Base-by-base conservation (phyloP, 768 basidiomycete species). In the Megacollybia marginata region DNA sequence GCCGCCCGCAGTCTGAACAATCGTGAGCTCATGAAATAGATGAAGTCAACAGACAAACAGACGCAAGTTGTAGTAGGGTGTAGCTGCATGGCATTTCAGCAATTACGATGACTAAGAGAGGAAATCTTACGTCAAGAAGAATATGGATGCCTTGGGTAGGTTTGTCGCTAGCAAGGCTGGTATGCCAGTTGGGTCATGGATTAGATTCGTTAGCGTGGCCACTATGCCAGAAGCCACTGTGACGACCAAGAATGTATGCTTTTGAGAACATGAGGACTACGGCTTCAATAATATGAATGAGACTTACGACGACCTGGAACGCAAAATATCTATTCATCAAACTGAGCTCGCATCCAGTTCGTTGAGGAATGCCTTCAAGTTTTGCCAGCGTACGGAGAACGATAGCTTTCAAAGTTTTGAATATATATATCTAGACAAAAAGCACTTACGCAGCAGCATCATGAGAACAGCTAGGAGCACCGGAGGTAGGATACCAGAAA, bases 211-310 rank as follows among this genome's bases (percentile, higher is more conserved):
- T 3, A 96, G 69, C 0, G 93, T 76, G 4, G 83, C 73, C 49
- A 92, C 72, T 54, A 99, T 77, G 48, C 95, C 95, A 2, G 90
- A 86, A 33, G 82, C 75, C 32, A 98, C 64, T 0, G 93, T 89
- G 33, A 96, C 83, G 57, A 96, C 80, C 42, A 98, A 70, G 80
- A 98, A 99, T 2, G 90, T 91, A 67, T 98, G 88, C 88, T 96
- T 67, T 18, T 34, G 42, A 15, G 15, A n/a, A 9, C 35, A 47
- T 33, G 36, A 11, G 33, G 33, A 20, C 38, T 2, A n/a, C 10
- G 46, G 34, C 12, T 20, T 34, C 0, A 28, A 9, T 7, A 31
- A 15, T 33, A 54, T 19, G 13, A 32, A 28, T 19, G 42, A 33
- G 4, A 80, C 90, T 55, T 66, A 94, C 91, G 48, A 96, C 69